A percentile compares a stretch with the other conserved stretches of the same genome.
Conservation (phyloP, 2,329 filamentous ascomycete genomes). For the Trichophyton benhamiae region DNA sequence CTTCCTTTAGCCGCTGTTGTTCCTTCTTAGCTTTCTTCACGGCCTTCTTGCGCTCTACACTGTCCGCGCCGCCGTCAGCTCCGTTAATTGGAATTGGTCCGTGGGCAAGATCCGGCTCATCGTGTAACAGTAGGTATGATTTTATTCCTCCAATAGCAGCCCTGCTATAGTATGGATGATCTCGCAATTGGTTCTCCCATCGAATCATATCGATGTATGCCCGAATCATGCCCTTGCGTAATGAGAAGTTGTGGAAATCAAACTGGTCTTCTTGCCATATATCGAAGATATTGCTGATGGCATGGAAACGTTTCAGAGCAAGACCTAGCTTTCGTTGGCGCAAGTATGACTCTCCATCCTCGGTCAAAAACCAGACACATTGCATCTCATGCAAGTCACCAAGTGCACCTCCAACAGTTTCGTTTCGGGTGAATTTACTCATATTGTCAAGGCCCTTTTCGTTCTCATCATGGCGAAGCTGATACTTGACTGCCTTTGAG, state of each 20-base stretch:
- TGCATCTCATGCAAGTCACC: conserved; percentile 96
- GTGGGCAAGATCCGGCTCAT: conserved; percentile 56
- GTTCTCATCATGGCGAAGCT: conserved; percentile 82
- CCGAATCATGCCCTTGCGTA: conserved; percentile 91
- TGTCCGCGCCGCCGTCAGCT: conserved; percentile 40
- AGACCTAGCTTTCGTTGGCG: conserved; percentile 71
- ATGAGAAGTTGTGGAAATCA: conserved; percentile 93
- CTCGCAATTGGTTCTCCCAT: conserved; percentile 84
- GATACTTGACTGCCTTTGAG: conserved; percentile 94
- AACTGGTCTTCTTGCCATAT: conserved; percentile 98
- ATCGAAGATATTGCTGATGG: conserved; percentile 85
- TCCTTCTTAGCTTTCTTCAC: conserved; percentile 84
- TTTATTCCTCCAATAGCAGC: conserved; percentile 71
- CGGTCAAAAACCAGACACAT: conserved; percentile 90
- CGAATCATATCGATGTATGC: conserved; percentile 92
- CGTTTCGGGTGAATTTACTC: conserved; percentile 85
- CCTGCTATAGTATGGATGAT: conserved; percentile 85
- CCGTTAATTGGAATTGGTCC: conserved; percentile 42
- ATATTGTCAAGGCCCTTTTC: conserved; percentile 77
- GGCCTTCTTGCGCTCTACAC: conserved; percentile 69
- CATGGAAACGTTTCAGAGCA: conserved; percentile 82
- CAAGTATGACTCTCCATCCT: conserved; percentile 82
- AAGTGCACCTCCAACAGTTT: conserved; percentile 74
- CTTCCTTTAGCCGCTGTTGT: conserved; percentile 58
- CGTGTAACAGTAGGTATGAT: conserved; percentile 66